Evolutionary conservation across 257 asterid species (phyloP).

Genomic region (Petunia axillaris): DNA sequence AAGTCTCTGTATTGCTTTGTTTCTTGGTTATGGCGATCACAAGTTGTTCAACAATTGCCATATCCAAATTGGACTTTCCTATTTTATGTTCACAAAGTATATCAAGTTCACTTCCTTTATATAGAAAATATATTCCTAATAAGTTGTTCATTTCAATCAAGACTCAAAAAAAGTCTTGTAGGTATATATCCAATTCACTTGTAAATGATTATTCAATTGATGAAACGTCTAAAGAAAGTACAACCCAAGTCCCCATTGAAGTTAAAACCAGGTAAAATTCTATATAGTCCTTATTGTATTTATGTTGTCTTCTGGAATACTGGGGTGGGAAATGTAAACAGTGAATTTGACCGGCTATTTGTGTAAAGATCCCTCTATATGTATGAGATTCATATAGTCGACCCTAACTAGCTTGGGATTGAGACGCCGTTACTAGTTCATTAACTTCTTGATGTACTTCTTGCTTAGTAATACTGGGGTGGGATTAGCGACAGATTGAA

Average conservation of each 20-base stretch:
- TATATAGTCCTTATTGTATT: neutral
- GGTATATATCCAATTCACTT: constrained; percentile 42
- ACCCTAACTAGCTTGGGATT: neutral
- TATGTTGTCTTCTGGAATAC: neutral
- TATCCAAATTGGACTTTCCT: constrained; percentile 45
- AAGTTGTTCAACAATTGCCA: constrained; percentile 34
- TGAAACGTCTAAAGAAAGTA: constrained; percentile 38
- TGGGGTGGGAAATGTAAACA: neutral
- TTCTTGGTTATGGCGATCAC: constrained; percentile 43
- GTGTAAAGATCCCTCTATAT: too few relatives aligned
- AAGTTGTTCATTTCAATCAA: constrained; percentile 30
- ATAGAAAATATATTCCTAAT: constrained; percentile 2
- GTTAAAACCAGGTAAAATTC: constrained; percentile 54
- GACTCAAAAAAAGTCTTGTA: constrained; percentile 29
- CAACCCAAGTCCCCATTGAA: constrained; percentile 28
- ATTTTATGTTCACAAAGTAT: constrained; percentile 33
- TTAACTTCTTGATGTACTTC: neutral
- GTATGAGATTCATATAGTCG: neutral
- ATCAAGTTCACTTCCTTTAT: constrained; percentile 30
- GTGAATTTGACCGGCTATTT: too few relatives aligned
- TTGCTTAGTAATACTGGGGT: neutral
- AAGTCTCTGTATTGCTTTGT: neutral
- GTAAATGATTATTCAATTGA: constrained; percentile 49
- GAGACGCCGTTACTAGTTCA: neutral
- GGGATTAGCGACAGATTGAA: neutral